Conservation (phyloP, 257 asterid genomes). For the Solanum commersonii region DNA sequence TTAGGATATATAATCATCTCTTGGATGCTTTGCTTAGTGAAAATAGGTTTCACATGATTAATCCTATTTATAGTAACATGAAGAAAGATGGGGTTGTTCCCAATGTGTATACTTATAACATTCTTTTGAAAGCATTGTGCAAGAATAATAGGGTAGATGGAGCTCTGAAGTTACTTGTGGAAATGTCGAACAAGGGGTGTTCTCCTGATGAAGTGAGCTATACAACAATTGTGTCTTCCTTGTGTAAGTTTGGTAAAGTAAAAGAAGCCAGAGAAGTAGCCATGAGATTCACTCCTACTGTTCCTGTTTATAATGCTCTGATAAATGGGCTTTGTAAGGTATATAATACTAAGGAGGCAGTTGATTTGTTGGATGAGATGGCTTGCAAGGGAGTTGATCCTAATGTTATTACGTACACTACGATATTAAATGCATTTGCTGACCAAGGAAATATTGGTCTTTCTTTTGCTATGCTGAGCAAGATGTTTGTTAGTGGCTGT, state of each 20-base stretch:
- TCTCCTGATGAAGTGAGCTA: conserved; percentile 79
- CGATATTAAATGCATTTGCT: conserved; percentile 38
- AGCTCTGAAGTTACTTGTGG: conserved; percentile 67
- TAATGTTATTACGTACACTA: conserved; percentile 60
- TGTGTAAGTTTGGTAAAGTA: conserved; percentile 57
- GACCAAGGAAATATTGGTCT: conserved; percentile 39
- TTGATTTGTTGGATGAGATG: conserved; percentile 60
- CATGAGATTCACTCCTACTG: conserved; percentile 26
- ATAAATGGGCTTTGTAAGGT: conserved; percentile 54
- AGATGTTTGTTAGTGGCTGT: conserved; percentile 65
- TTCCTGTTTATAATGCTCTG: conserved; percentile 63
- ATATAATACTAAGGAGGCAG: conserved; percentile 31
- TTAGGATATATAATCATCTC: conserved; percentile 71
- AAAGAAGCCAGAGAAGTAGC: conserved; percentile 59
- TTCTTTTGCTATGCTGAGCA: conserved; percentile 52
- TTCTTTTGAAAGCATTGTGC: conserved; percentile 78
- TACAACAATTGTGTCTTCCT: conserved; percentile 60
- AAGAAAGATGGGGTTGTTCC: conserved; percentile 83
- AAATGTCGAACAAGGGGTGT: conserved; percentile 79
- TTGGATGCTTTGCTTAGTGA: conserved; percentile 80
- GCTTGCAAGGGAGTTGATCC: conserved; percentile 34
- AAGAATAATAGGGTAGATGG: conserved; percentile 60
- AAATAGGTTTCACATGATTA: conserved; percentile 61
- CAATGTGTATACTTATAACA: conserved; percentile 74
- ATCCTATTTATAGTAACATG: conserved; percentile 69